These are phyloP conservation scores for Cystobasidiaceae sp. DNA, from an alignment of 1,284 basidiomycete genomes.

Conservation along the genomic window DNA sequence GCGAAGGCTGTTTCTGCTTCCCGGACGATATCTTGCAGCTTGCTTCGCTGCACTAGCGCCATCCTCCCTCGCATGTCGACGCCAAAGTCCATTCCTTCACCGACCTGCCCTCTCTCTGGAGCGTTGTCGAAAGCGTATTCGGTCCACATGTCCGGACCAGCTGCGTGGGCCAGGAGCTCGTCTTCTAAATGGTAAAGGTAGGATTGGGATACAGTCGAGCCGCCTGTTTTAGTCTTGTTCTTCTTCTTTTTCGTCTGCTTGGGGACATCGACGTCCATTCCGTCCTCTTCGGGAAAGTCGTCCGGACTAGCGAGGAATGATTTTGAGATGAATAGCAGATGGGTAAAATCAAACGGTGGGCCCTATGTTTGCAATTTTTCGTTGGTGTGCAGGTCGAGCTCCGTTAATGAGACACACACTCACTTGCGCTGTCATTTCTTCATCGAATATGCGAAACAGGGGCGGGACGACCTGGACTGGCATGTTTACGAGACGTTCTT, in stretches of 20 bases:
- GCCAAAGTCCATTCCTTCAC: constrained; percentile 57
- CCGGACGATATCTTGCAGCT: constrained; percentile 46
- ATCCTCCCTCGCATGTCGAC: constrained; percentile 70
- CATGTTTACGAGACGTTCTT: constrained; percentile 84
- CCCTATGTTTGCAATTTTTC: constrained; percentile 50
- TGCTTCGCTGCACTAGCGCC: constrained; percentile 57
- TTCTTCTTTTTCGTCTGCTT: constrained; percentile 55
- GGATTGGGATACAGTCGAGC: constrained; percentile 48
- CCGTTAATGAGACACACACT: constrained; percentile 57
- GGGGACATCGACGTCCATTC: constrained; percentile 32
- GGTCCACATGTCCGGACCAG: neutral
- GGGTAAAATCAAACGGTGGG: constrained; percentile 63
- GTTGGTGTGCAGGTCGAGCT: neutral
- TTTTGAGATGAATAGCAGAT: constrained; percentile 67
- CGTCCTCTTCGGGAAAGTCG: constrained; percentile 37
- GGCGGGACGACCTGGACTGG: constrained; percentile 83
- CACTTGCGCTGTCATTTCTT: constrained; percentile 68
- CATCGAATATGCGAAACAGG: constrained; percentile 77
- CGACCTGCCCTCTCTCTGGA: constrained; percentile 61
- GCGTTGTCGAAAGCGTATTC: constrained; percentile 64
- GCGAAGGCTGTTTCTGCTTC: constrained; percentile 47
- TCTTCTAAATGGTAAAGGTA: constrained; percentile 84
- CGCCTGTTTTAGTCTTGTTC: constrained; percentile 20
- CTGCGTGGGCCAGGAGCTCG: constrained; percentile 57
- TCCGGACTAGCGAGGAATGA: constrained; percentile 53